A percentile compares a stretch with the other conserved stretches of the same genome.
These are phyloP conservation scores for Blastobotrys terrestris DNA, from an alignment of 805 yeast genomes.

Conservation along the genomic window DNA sequence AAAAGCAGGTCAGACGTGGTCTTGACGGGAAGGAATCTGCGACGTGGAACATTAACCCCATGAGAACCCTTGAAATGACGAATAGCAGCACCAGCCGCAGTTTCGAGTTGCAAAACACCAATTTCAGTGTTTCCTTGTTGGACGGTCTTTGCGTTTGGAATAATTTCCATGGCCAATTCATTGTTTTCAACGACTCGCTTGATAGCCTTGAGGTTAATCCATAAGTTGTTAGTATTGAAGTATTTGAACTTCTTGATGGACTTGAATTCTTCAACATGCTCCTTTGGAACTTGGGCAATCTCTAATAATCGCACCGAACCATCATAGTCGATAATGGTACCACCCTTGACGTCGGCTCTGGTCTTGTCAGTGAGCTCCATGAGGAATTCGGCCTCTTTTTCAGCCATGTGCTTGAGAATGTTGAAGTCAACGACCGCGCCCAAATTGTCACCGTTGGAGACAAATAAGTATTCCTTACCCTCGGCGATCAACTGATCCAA, in stretches of 20 bases:
- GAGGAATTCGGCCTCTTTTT: slow-evolving; percentile 85
- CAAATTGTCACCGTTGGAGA: slow-evolving; percentile 95
- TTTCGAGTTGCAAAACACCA: slow-evolving; percentile 90
- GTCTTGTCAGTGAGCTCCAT: slow-evolving; percentile 99
- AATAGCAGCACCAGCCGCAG: slow-evolving; percentile 99
- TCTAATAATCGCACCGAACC: slow-evolving; percentile 92
- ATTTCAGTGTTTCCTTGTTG: slow-evolving; percentile 69
- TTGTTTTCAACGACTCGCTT: slow-evolving; percentile 84
- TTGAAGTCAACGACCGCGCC: slow-evolving; percentile 96
- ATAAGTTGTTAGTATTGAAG: slow-evolving; percentile 95
- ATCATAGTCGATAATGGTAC: slow-evolving; percentile 92
- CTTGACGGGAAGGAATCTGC: slow-evolving; percentile 96
- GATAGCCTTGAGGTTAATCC: slow-evolving; percentile 94
- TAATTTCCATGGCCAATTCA: slow-evolving; percentile 83
- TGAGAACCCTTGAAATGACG: slow-evolving; percentile 92
- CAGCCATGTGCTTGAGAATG: slow-evolving; percentile 88
- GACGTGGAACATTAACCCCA: slow-evolving; percentile 97
- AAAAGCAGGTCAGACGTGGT: slow-evolving; percentile 91
- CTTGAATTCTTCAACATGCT: slow-evolving; percentile 96
- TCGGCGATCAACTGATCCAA: slow-evolving; percentile 81
- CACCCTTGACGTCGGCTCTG: slow-evolving; percentile 99
- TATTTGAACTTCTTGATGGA: slow-evolving; percentile 96
- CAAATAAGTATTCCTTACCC: slow-evolving; percentile 92
- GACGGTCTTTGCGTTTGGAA: slow-evolving; percentile 87
- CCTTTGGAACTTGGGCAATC: slow-evolving; percentile 98